Evolutionary conservation across 2,329 filamentous ascomycete genomes (phyloP).

Genomic region (Stenocarpella maydis): DNA sequence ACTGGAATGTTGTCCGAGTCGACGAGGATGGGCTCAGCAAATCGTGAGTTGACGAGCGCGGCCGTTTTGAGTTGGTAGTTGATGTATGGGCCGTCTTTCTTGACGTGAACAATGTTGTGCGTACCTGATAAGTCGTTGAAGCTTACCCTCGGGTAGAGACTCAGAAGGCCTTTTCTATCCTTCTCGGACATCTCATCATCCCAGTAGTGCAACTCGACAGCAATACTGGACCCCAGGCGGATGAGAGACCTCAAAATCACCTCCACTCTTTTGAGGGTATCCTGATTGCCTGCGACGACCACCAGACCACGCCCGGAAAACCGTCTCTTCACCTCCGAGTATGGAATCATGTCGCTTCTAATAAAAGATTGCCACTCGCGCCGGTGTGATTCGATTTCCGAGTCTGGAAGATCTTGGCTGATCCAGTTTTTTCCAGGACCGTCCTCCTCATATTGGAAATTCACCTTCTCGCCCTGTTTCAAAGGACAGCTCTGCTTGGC

Average conservation of each 20-base stretch:
- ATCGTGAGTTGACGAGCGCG: not conserved
- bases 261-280: not conserved
- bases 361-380: conserved; percentile 9
- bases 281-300: conserved; percentile 2
- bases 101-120: not conserved
- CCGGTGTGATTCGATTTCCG: not conserved
- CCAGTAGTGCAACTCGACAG: conserved; percentile 7
- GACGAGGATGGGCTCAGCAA: conserved; percentile 1
- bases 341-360: not conserved
- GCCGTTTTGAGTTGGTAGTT: conserved; percentile 17
- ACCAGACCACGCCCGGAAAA: conserved; percentile 7
- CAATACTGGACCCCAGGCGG: not conserved
- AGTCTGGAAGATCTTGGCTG: not conserved
- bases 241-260: not conserved
- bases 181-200: not conserved
- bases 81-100: not conserved
- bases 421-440: not conserved
- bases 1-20: conserved; percentile 5
- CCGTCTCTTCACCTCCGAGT: not conserved
- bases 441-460: not conserved
- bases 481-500: not conserved
- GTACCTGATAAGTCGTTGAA: conserved; percentile 1
- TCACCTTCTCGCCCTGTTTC: conserved; percentile 12
- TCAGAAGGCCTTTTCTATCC: not conserved
- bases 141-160: not conserved